Percentiles rank a stretch among this genome's conserved stretches.
These are phyloP conservation scores for Aspergillus uvarum DNA, from an alignment of 2,329 filamentous ascomycete genomes.

Conservation along the genomic window DNA sequence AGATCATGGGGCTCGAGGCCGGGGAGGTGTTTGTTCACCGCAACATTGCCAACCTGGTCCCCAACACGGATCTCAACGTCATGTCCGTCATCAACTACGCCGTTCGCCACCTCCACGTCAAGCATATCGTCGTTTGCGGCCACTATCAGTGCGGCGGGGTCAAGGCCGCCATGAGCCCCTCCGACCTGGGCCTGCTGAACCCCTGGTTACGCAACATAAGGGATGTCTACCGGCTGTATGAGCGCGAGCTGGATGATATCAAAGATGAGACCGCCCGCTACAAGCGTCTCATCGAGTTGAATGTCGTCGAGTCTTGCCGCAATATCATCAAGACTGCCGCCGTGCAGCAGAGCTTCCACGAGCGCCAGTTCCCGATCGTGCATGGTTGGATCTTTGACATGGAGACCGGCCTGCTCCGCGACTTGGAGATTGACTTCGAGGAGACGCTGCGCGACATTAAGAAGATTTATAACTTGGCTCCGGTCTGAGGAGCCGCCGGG, in stretches of 20 bases:
- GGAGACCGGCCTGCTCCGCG: slow-evolving; percentile 53
- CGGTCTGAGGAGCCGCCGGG: not conserved
- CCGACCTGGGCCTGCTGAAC: slow-evolving; percentile 60
- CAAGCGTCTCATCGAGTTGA: slow-evolving; percentile 65
- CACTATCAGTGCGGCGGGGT: slow-evolving; percentile 63
- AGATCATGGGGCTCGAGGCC: slow-evolving; percentile 72
- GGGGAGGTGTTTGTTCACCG: slow-evolving; percentile 87
- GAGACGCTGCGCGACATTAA: not conserved
- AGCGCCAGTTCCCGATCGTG: slow-evolving; percentile 70
- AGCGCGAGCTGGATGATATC: slow-evolving; percentile 55
- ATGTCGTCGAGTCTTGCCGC: slow-evolving; percentile 68
- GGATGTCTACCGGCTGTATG: slow-evolving; percentile 37
- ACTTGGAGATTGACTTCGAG: slow-evolving; percentile 46
- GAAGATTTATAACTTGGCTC: not conserved
- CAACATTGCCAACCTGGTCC: slow-evolving; percentile 84
- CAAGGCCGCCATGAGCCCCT: slow-evolving; percentile 55
- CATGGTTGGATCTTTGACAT: slow-evolving; percentile 78
- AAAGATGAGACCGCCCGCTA: slow-evolving; percentile 33
- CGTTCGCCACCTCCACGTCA: slow-evolving; percentile 67
- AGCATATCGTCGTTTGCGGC: slow-evolving; percentile 62
- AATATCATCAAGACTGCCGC: slow-evolving; percentile 67
- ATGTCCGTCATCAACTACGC: slow-evolving; percentile 77
- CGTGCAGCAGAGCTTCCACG: slow-evolving; percentile 68
- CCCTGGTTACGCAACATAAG: slow-evolving; percentile 52
- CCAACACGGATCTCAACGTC: slow-evolving; percentile 71